Base-by-base conservation (phyloP, 805 yeast species). In the Yarrowia alimentaria region DNA sequence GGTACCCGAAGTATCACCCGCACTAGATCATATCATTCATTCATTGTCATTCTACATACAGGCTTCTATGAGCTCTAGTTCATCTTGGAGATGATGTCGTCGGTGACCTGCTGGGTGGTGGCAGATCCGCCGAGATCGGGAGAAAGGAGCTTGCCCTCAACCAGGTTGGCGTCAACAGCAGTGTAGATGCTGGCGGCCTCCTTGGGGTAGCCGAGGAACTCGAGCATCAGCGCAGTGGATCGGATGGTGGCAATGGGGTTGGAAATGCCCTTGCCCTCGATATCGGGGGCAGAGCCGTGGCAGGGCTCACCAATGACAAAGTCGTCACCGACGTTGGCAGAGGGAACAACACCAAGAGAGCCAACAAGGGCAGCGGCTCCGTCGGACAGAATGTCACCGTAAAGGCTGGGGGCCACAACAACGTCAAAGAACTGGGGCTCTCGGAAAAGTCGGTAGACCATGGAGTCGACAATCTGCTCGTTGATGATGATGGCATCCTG, bases 241-340 rank as follows among this genome's bases (percentile, higher is more conserved):
- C 99, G 83, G 66, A 93, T 91, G 47, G 99, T 93, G 53, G 99
- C 99, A 63, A 93, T 82, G 58, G 99, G 99, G 78, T 91, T 91
- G 49, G 96, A 79, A 49, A 66, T 65, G 62, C 93, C 93, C 69
- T 78, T 82, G 61, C 99, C 99, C 67, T 90, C 96, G 59, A 93
- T 93, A 68, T 93, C 99, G 53, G 99, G 99, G 51, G 99, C 99
- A 52, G 96, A 86, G 56, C 99, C 99, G 72, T 93, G 99, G 67
- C 97, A 90, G 65, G 99, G 99, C 73, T 93, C 99, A 67, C 99
- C 99, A 65, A 93, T 88, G 57, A 94, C 97, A 65, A 93, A 91
- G 66, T 76, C 71, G 66, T 89, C 96, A 63, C 99, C 99, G 57
- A 93, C 99, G 64, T 93, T 93, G 55, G 98, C 98, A 51, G 95